phyloP scores from a whole-genome alignment of 768 basidiomycete species.

The Mycena epipterygia region DNA sequence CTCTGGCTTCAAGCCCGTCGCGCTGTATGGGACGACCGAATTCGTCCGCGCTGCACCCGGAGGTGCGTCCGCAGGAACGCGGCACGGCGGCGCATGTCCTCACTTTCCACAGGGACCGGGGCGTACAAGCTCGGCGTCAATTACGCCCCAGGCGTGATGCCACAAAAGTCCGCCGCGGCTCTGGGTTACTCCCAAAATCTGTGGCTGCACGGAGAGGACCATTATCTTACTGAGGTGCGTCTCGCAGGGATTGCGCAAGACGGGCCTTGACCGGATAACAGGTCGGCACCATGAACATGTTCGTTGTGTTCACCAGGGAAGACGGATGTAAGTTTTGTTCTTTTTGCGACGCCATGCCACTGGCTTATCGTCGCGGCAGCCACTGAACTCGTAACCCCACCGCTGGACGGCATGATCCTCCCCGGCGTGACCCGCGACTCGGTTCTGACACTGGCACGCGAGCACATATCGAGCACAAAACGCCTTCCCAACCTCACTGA shows the following conservation, averaged over 20 bases:
- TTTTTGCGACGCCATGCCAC: neutral
- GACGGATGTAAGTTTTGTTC: constrained; percentile 65
- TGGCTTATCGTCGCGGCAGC: constrained; percentile 55
- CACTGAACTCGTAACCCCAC: constrained; percentile 90
- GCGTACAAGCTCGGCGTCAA: constrained; percentile 91
- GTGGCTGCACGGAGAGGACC: constrained; percentile 86
- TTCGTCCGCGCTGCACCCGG: constrained; percentile 90
- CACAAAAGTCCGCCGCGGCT: constrained; percentile 82
- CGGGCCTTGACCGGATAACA: constrained; percentile 62
- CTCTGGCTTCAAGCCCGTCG: constrained; percentile 90
- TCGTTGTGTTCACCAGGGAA: constrained; percentile 80
- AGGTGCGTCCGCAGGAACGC: constrained; percentile 56
- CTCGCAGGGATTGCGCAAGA: neutral
- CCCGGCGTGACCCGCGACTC: constrained; percentile 94
- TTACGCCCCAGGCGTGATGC: constrained; percentile 90
- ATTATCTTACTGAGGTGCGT: constrained; percentile 64
- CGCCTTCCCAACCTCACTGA: constrained; percentile 65
- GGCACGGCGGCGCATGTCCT: neutral
- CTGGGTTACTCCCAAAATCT: constrained; percentile 91
- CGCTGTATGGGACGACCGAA: constrained; percentile 88
- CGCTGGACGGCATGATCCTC: constrained; percentile 91
- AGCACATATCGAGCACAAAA: constrained; percentile 65
- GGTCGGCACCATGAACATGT: constrained; percentile 96
- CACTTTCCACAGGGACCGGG: constrained; percentile 72
- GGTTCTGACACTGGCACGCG: constrained; percentile 77